These are phyloP conservation scores for Dictyostelium firmibasis DNA, from an alignment of 78 protist species.

Conservation along the genomic window DNA sequence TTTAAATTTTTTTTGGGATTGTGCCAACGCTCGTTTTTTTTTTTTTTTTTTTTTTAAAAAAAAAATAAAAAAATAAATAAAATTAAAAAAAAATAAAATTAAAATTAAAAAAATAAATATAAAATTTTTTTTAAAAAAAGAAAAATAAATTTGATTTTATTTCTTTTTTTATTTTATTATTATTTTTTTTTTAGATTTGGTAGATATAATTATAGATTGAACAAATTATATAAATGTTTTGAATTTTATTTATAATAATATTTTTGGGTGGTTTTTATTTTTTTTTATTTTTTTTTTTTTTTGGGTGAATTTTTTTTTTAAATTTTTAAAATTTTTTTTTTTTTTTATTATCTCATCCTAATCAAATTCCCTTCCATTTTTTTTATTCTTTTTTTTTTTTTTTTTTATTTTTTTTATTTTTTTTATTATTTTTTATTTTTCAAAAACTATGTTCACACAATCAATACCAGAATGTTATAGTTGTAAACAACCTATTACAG, in stretches of 20 bases:
- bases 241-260: too few relatives aligned
- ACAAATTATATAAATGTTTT: too few relatives aligned
- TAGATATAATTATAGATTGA: too few relatives aligned
- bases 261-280: background rate
- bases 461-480: conserved; percentile 36
- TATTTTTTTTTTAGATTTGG: too few relatives aligned
- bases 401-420: too few relatives aligned
- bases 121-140: background rate
- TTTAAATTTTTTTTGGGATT: too few relatives aligned
- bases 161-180: background rate
- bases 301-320: background rate
- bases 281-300: background rate
- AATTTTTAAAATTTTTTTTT: background rate
- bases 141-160: background rate
- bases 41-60: background rate
- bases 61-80: background rate
- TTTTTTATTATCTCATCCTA: background rate
- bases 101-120: background rate
- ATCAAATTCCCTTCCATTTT: background rate
- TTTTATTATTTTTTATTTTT: background rate
- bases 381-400: background rate
- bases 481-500: conserved; percentile 59
- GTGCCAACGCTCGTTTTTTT: background rate
- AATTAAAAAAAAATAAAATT: background rate
- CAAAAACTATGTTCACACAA: background rate